These are phyloP conservation scores for Schwanniomyces occidentalis DNA, from an alignment of 805 yeast genomes.

Conservation along the genomic window DNA sequence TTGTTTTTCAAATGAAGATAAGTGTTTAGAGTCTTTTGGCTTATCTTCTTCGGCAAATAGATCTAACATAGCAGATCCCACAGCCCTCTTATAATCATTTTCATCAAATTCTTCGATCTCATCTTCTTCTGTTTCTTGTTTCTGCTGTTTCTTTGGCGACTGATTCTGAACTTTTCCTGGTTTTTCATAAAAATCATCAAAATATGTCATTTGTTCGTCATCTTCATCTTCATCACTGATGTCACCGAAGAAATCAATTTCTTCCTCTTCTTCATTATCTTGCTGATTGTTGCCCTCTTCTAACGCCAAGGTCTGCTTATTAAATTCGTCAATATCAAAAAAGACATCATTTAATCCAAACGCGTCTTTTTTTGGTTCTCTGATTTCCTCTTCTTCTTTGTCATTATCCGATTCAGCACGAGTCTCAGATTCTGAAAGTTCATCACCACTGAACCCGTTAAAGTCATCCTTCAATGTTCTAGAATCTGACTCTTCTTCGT, in stretches of 20 bases:
- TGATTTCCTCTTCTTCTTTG: conserved; percentile 14
- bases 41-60: conserved; percentile 49
- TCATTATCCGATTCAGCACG: conserved; percentile 12
- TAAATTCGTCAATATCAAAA: conserved; percentile 83
- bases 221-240: conserved; percentile 34
- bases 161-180: conserved; percentile 30
- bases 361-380: conserved; percentile 42
- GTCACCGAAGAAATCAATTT: conserved; percentile 42
- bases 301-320: conserved; percentile 66
- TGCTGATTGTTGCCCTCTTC: conserved; percentile 32
- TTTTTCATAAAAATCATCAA: conserved; percentile 65
- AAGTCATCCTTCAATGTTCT: conserved; percentile 19
- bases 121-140: conserved; percentile 37
- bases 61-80: conserved; percentile 63
- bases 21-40: conserved; percentile 26
- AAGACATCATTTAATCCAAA: conserved; percentile 80
- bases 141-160: conserved; percentile 18
- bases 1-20: conserved; percentile 82
- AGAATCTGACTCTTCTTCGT: conserved; percentile 22
- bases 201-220: conserved; percentile 61
- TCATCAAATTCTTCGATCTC: conserved; percentile 45
- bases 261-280: conserved; percentile 39
- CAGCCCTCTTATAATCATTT: conserved; percentile 61
- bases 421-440: conserved; percentile 15
- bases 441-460: conserved; percentile 24